Percentiles rank a stretch among this genome's conserved stretches.
These are phyloP conservation scores for Eimeria brunetti DNA, from an alignment of 169 alveolate genomes.

Conservation along the genomic window DNA sequence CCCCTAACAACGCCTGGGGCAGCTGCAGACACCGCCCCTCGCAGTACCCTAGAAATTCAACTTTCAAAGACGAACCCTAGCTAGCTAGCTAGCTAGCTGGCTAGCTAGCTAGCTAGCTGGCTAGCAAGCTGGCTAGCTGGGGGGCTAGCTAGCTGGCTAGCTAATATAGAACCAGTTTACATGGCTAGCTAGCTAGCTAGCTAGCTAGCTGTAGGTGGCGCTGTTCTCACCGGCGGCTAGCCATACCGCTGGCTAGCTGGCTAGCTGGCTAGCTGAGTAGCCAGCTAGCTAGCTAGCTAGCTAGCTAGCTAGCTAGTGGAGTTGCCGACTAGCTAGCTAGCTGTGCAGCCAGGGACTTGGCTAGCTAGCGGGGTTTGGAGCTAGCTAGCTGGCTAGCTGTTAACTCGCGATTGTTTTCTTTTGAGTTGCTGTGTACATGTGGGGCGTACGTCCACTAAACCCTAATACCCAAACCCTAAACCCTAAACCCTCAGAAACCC, in stretches of 20 bases:
- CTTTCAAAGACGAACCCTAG: constrained; percentile 46
- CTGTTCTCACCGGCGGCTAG: too few relatives aligned
- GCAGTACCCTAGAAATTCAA: neutral
- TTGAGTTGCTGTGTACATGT: neutral
- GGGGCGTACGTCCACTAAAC: neutral
- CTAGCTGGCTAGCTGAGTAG: neutral
- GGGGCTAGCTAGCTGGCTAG: neutral
- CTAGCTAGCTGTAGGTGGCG: constrained; percentile 10
- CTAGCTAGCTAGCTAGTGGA: neutral
- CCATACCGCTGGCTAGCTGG: neutral
- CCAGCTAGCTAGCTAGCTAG: neutral
- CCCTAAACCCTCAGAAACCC: too few relatives aligned
- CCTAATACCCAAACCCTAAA: too few relatives aligned
- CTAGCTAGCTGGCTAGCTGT: neutral
- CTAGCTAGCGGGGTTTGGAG: too few relatives aligned
- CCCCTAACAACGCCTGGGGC: constrained; percentile 35
- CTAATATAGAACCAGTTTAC: too few relatives aligned
- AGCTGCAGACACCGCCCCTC: constrained; percentile 20
- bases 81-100: constrained; percentile 41
- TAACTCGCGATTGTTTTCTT: neutral
- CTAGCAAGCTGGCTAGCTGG: neutral
- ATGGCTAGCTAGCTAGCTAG: neutral
- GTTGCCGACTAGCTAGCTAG: neutral
- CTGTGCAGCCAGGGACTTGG: too few relatives aligned
- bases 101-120: constrained; percentile 4